Base-by-base conservation (phyloP, 2,329 filamentous ascomycete genomes). In the Pestalotiopsis sp. region DNA sequence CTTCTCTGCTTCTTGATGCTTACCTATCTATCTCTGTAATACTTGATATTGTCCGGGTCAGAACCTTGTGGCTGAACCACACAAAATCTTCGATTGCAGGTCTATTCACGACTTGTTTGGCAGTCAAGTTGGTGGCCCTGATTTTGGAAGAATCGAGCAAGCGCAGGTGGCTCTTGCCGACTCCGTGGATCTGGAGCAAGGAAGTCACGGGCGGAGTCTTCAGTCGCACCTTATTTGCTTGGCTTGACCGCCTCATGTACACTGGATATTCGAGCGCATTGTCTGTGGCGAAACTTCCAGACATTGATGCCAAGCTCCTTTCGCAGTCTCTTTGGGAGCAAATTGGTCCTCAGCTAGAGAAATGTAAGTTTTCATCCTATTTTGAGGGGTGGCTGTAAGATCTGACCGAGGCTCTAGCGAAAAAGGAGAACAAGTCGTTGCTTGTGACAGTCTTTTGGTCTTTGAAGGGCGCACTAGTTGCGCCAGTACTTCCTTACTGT, bases 121-220 rank as follows among this genome's bases (percentile, higher is more conserved):
- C 9, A 27, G 9, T 70, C 11, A 70, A 70, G 27, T 31, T 70
- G 52, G 72, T 59, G 64, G 65, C 61, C 62, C 69, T 59, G 66
- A 62, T 68, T 20, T 61, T 70, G 9, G 68, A 70, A 39, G 68
- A 67, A 14, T n/a, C 39, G 17, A 49, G 61, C 23, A 68, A 70
- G 36, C 45, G 67, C 20, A 36, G 36, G 49, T 65, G 59, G 62
- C 25, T 66, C 1, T 36, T 57, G 6, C 38, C 66, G 4, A 61
- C 52, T 9, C 17, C 12, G 17, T 13, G 27, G 12, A 45, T 61
- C 3, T 66, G 56, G 45, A 68, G 73, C 20, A 71, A 70, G 7
- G 78, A 80, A 69, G 72, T 71, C 12, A 80, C 76, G 4, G 73
- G 71, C 56, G 73, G 75, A 4, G 52, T 74, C 36, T 74, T 76